phyloP scores from a whole-genome alignment of 306 rosid genomes.

The Cotoneaster glaucophyllus region DNA sequence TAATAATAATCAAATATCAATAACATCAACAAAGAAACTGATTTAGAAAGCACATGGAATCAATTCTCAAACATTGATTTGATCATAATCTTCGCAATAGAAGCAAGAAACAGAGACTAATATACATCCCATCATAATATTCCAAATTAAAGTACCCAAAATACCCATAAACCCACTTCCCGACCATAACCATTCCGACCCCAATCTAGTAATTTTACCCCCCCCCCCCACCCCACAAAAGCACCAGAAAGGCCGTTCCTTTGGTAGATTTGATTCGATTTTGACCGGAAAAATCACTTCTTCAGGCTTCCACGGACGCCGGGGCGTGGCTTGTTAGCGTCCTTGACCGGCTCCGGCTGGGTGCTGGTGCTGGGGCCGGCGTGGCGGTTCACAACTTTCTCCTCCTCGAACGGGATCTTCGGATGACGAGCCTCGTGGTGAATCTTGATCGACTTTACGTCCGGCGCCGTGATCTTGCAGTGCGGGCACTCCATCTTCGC shows the following conservation, averaged over 20 bases:
- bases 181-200: not conserved
- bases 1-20: not conserved
- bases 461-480: conserved; percentile 91
- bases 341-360: not conserved
- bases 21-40: not conserved
- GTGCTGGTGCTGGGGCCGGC: conserved; percentile 6
- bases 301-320: conserved; percentile 88
- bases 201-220: not conserved
- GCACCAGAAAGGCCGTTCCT: not conserved
- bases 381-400: conserved; percentile 54
- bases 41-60: not conserved
- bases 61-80: not conserved
- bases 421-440: conserved; percentile 93
- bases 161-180: not conserved
- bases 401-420: conserved; percentile 69
- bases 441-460: conserved; percentile 87
- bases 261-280: not conserved
- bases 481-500: conserved; percentile 94
- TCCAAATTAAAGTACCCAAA: not conserved
- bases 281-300: conserved; percentile 33
- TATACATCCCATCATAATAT: not conserved
- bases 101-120: not conserved
- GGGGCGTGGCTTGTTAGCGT: conserved; percentile 52
- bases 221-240: too few relatives aligned
- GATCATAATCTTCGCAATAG: not conserved